A percentile compares a stretch with the other conserved stretches of the same genome.
Evolutionary conservation across 202 grass and related monocot genomes (phyloP).

Genomic region (Schoenoplectus tabernaemontani): DNA sequence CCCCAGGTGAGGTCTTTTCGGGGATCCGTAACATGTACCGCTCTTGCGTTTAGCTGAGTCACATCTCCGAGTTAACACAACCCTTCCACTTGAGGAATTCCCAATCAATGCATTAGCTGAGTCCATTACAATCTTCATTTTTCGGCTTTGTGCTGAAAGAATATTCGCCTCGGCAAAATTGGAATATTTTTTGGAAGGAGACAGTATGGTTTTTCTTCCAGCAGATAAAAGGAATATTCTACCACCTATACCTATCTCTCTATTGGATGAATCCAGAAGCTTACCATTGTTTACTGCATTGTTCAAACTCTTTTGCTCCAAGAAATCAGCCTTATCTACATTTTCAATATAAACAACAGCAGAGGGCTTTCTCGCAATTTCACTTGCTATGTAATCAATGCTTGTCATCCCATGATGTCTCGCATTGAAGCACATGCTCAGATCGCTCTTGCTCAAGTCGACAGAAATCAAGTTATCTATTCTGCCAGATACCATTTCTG

Average conservation of each 20-base stretch:
- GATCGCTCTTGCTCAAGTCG: conserved; percentile 63
- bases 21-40: not conserved
- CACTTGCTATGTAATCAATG: conserved; percentile 51
- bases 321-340: conserved; percentile 50
- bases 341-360: conserved; percentile 77
- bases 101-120: not conserved
- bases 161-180: conserved; percentile 57
- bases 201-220: conserved; percentile 23
- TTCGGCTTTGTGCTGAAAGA: conserved; percentile 30
- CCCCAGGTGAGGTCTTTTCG: conserved; percentile 28
- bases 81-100: conserved; percentile 20
- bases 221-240: conserved; percentile 63
- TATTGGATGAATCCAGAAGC: conserved; percentile 39
- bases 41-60: conserved; percentile 19
- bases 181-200: conserved; percentile 30
- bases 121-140: conserved; percentile 68
- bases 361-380: conserved; percentile 49
- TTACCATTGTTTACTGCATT: conserved; percentile 46
- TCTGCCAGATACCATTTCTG: conserved; percentile 50
- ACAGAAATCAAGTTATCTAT: conserved; percentile 52
- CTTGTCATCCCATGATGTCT: conserved; percentile 56
- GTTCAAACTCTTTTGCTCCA: conserved; percentile 44
- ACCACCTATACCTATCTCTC: conserved; percentile 42
- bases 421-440: conserved; percentile 42
- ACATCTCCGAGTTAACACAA: conserved; percentile 24